A percentile compares a stretch with the other conserved stretches of the same genome.
Conservation (phyloP, 1,284 basidiomycete genomes). For the Nidula niveotomentosa region DNA sequence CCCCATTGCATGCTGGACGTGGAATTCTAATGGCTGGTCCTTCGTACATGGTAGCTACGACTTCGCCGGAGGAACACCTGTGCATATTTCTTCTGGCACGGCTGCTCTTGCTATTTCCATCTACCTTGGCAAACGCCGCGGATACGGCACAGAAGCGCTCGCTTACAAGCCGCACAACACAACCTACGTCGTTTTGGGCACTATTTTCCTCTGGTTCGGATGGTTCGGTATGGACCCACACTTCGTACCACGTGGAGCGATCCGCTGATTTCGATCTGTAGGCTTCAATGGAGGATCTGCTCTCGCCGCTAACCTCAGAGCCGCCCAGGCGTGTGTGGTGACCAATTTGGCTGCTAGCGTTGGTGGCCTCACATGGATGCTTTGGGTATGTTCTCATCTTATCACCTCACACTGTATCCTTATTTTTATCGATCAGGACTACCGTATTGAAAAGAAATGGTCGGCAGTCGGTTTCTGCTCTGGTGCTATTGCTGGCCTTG, state of each 20-base stretch:
- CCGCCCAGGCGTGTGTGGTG: slow-evolving; percentile 88
- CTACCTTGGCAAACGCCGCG: slow-evolving; percentile 88
- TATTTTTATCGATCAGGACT: slow-evolving; percentile 49
- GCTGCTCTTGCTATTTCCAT: slow-evolving; percentile 90
- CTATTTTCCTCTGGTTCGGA: slow-evolving; percentile 94
- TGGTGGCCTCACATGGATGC: slow-evolving; percentile 94
- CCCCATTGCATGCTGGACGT: slow-evolving; percentile 93
- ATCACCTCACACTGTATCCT: no score
- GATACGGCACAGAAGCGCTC: slow-evolving; percentile 89
- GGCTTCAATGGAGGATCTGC: slow-evolving; percentile 86
- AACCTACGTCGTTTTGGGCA: slow-evolving; percentile 88
- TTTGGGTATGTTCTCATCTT: slow-evolving; percentile 22
- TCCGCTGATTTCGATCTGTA: no score
- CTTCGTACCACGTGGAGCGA: no score
- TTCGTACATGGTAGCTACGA: slow-evolving; percentile 77
- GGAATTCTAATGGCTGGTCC: slow-evolving; percentile 89
- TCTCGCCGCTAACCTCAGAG: slow-evolving; percentile 84
- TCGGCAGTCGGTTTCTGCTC: slow-evolving; percentile 96
- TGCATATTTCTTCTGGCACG: slow-evolving; percentile 91
- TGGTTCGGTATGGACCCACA: slow-evolving; percentile 59
- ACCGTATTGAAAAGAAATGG: slow-evolving; percentile 91
- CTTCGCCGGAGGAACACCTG: slow-evolving; percentile 93
- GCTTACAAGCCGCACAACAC: slow-evolving; percentile 88
- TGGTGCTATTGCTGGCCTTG: slow-evolving; percentile 89
- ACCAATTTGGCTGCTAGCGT: slow-evolving; percentile 89